Conservation (phyloP, 2,329 filamentous ascomycete genomes). For the Fusarium virguliforme region DNA sequence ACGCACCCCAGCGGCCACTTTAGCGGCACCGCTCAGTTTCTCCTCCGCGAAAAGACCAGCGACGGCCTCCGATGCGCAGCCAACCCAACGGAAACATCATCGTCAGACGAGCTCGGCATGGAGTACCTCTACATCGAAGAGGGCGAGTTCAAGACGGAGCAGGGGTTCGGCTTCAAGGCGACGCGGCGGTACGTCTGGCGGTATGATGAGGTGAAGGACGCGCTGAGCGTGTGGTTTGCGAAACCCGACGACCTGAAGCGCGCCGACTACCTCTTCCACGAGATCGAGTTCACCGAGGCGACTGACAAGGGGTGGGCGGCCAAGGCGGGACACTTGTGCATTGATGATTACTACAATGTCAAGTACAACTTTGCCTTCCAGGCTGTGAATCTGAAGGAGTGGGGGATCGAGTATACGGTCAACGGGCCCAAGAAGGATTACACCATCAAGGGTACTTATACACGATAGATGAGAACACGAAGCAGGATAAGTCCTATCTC, state of each 20-base stretch:
- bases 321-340: conserved; percentile 78
- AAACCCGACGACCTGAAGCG: conserved; percentile 73
- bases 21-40: conserved; percentile 75
- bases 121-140: conserved; percentile 81
- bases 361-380: conserved; percentile 77
- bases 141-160: conserved; percentile 74
- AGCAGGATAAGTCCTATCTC: background rate
- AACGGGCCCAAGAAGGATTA: conserved; percentile 84
- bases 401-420: conserved; percentile 76
- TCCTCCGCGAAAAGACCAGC: conserved; percentile 72
- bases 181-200: conserved; percentile 81
- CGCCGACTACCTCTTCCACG: conserved; percentile 83
- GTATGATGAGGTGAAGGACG: conserved; percentile 74
- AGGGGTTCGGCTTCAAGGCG: conserved; percentile 72
- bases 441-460: conserved; percentile 70
- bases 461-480: conserved; percentile 51
- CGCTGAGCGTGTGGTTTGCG: conserved; percentile 81
- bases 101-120: conserved; percentile 57
- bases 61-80: conserved; percentile 63
- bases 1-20: conserved; percentile 77
- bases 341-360: conserved; percentile 80
- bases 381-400: conserved; percentile 70
- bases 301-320: conserved; percentile 71
- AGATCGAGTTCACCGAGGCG: conserved; percentile 72
- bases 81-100: conserved; percentile 20